phyloP scores from a whole-genome alignment of 352 stramenopile genomes.

The Peronospora destructor region DNA sequence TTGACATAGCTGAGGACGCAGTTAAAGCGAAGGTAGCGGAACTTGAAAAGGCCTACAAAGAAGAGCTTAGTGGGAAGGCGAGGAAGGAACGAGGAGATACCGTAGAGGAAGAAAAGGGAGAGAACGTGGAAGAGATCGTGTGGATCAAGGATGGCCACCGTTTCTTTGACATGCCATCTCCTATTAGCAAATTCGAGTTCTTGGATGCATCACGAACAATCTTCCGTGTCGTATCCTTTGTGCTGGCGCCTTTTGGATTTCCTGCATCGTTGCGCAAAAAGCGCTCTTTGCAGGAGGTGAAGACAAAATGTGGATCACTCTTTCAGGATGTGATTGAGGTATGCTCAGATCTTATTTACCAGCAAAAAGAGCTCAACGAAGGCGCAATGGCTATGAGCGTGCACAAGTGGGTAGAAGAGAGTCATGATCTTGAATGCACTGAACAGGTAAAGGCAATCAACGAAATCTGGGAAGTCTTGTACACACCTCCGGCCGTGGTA shows the following conservation, averaged over 20 bases:
- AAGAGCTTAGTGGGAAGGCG: conserved; percentile 38
- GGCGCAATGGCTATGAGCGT: conserved; percentile 84
- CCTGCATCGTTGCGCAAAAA: conserved; percentile 46
- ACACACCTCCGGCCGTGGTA: conserved; percentile 55
- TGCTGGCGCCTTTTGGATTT: conserved; percentile 75
- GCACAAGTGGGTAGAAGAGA: conserved; percentile 80
- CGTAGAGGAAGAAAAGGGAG: conserved; percentile 16
- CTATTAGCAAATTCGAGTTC: conserved; percentile 61
- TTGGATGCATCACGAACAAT: conserved; percentile 59
- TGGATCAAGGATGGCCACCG: conserved; percentile 45
- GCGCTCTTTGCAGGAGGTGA: conserved; percentile 62
- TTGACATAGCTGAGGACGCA: not conserved
- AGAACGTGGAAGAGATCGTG: conserved; percentile 35
- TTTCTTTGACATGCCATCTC: conserved; percentile 79
- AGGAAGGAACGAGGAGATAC: conserved; percentile 21
- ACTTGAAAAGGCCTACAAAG: conserved; percentile 40
- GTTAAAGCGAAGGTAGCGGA: conserved; percentile 17
- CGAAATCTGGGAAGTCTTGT: conserved; percentile 57
- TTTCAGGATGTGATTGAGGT: conserved; percentile 84
- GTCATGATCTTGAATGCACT: conserved; percentile 56
- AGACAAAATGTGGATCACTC: conserved; percentile 60
- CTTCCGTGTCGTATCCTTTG: conserved; percentile 73
- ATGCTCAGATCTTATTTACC: conserved; percentile 81
- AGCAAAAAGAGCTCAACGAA: conserved; percentile 61
- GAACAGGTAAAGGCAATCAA: conserved; percentile 73